A percentile compares a stretch with the other conserved stretches of the same genome.
These are phyloP conservation scores for Solanum lignicaule DNA, from an alignment of 257 asterid species.

Conservation along the genomic window DNA sequence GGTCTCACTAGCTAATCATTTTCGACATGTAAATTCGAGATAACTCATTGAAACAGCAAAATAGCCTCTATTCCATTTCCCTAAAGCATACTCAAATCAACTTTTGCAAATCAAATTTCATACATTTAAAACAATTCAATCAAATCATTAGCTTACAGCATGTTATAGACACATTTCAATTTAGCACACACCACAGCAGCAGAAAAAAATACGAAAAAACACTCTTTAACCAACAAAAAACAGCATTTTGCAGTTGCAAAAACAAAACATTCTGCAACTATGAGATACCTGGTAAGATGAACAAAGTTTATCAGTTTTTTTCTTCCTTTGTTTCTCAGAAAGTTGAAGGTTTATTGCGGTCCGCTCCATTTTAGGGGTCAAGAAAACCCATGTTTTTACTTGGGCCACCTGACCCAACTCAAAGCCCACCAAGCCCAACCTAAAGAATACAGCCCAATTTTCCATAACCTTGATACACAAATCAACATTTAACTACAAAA, in stretches of 20 bases:
- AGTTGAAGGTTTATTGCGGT: not conserved
- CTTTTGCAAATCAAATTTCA: constrained; percentile 41
- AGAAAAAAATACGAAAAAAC: not conserved
- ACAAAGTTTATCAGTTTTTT: not conserved
- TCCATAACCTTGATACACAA: not conserved
- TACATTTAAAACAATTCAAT: constrained; percentile 17
- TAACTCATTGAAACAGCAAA: constrained; percentile 72
- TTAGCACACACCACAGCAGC: not conserved
- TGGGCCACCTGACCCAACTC: not conserved
- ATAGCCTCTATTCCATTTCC: constrained; percentile 51
- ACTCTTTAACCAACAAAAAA: not conserved
- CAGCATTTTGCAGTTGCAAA: not conserved
- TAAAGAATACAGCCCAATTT: not conserved
- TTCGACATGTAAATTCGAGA: constrained; percentile 28
- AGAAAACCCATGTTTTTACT: not conserved
- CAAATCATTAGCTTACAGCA: constrained; percentile 11
- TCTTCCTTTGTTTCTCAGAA: not conserved
- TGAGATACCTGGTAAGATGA: not conserved
- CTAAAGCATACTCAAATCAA: constrained; percentile 58
- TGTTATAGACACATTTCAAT: not conserved
- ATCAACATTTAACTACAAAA: not conserved
- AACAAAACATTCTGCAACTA: not conserved
- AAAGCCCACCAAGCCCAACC: not conserved
- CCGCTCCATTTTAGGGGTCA: not conserved
- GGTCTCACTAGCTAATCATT: constrained; percentile 6